A percentile compares a stretch with the other conserved stretches of the same genome.
Evolutionary conservation across 2,329 filamentous ascomycete species (phyloP).

Genomic region (Coniochaeta sp.): DNA sequence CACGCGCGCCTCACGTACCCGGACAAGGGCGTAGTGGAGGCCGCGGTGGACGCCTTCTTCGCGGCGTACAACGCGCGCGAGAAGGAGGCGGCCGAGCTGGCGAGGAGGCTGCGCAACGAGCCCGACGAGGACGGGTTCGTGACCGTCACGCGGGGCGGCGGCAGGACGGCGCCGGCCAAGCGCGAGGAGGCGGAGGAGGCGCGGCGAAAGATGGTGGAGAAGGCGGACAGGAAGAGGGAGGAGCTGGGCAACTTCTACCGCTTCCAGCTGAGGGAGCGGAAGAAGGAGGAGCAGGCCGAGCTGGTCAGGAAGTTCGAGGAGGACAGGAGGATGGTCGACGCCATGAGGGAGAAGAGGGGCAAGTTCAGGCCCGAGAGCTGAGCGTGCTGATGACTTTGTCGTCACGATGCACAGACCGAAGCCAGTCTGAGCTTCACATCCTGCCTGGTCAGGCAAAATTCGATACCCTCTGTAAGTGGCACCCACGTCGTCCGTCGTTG

Average conservation of each 20-base stretch:
- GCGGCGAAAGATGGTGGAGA: constrained; percentile 52
- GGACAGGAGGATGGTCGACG: constrained; percentile 63
- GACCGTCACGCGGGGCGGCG: constrained; percentile 79
- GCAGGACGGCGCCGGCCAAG: constrained; percentile 65
- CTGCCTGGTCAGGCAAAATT: not conserved
- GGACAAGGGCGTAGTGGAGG: constrained; percentile 57
- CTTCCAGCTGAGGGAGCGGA: constrained; percentile 74
- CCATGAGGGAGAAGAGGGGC: constrained; percentile 61
- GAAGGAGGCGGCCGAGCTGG: constrained; percentile 55
- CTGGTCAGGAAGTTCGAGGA: constrained; percentile 68
- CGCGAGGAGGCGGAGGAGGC: constrained; percentile 62
- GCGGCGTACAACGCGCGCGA: constrained; percentile 67
- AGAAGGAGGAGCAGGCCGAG: constrained; percentile 66
- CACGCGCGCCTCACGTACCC: constrained; percentile 71
- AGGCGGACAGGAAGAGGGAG: constrained; percentile 54
- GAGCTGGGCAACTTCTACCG: constrained; percentile 71
- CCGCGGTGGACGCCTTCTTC: constrained; percentile 79
- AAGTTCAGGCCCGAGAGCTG: constrained; percentile 47
- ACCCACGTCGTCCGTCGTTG: not conserved
- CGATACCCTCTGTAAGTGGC: constrained; percentile 9
- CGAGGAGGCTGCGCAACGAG: constrained; percentile 61
- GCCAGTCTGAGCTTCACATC: too few relatives aligned
- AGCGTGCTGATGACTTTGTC: constrained; percentile 6
- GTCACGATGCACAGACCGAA: too few relatives aligned
- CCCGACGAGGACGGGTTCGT: constrained; percentile 95